A percentile compares a stretch with the other conserved stretches of the same genome.
Evolutionary conservation across 2,329 filamentous ascomycete genomes (phyloP).

Genomic region (Cryphonectria nitschkei): DNA sequence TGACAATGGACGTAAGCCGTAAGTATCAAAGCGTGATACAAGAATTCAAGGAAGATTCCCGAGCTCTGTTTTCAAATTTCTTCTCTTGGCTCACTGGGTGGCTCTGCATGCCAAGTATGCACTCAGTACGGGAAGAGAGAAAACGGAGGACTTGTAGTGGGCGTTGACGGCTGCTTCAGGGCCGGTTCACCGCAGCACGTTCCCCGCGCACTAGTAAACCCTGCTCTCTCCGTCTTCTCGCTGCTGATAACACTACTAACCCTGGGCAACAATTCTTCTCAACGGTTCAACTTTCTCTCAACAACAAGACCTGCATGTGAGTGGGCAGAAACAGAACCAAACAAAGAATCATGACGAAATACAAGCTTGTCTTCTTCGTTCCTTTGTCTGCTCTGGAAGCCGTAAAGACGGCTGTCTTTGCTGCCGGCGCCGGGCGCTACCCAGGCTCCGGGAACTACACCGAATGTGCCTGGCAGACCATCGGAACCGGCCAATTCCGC

Average conservation of each 20-base stretch:
- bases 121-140: no score
- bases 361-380: conserved; percentile 53
- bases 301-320: not conserved
- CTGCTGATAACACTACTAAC: not conserved
- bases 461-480: conserved; percentile 54
- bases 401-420: conserved; percentile 60
- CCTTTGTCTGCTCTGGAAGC: conserved; percentile 48
- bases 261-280: not conserved
- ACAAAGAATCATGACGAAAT: conserved; percentile 10
- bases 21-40: no score
- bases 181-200: not conserved
- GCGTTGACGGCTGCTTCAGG: not conserved
- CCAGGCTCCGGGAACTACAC: conserved; percentile 50
- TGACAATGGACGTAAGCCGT: no score
- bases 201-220: not conserved
- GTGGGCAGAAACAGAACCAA: not conserved
- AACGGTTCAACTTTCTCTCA: no score
- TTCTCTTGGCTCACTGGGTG: no score
- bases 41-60: no score
- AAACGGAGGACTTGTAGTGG: no score
- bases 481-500: conserved; percentile 68
- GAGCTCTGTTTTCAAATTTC: no score
- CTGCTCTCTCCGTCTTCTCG: no score
- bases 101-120: no score
- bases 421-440: conserved; percentile 60